Conservation (phyloP, 257 asterid species). For the Fraxinus excelsior region DNA sequence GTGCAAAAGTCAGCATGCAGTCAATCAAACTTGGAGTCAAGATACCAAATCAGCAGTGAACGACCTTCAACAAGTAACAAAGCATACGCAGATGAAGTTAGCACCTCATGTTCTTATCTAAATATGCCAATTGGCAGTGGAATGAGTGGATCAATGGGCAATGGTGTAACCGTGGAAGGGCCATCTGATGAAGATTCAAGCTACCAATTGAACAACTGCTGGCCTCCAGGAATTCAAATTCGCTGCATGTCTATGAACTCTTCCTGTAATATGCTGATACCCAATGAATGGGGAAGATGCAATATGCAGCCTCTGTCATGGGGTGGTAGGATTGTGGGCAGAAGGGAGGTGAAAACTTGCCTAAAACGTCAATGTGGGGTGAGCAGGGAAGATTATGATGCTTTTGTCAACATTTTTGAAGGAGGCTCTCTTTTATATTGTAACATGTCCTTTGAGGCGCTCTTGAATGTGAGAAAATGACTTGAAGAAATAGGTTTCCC, state of each 20-base stretch:
- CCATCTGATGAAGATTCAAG: slow-evolving; percentile 90
- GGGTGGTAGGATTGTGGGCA: slow-evolving; percentile 94
- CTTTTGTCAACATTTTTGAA: slow-evolving; percentile 78
- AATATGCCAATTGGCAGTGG: slow-evolving; percentile 50
- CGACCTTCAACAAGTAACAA: slow-evolving; percentile 51
- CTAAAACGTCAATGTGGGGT: slow-evolving; percentile 66
- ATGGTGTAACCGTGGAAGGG: slow-evolving; percentile 71
- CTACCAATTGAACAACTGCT: slow-evolving; percentile 69
- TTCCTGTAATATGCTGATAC: slow-evolving; percentile 56
- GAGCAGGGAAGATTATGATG: slow-evolving; percentile 83
- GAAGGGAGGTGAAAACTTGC: slow-evolving; percentile 74
- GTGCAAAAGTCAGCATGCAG: slow-evolving; percentile 38
- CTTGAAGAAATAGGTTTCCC: slow-evolving; percentile 98
- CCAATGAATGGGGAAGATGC: slow-evolving; percentile 86
- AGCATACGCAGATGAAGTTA: slow-evolving; percentile 44
- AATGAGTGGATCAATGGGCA: slow-evolving; percentile 50
- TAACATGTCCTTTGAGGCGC: slow-evolving; percentile 95
- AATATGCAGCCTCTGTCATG: slow-evolving; percentile 73
- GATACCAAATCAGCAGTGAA: slow-evolving; percentile 45
- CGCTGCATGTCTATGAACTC: slow-evolving; percentile 59
- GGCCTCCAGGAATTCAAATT: slow-evolving; percentile 78
- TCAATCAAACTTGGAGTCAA: slow-evolving; percentile 51
- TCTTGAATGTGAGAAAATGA: slow-evolving; percentile 81
- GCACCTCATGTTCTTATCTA: slow-evolving; percentile 61
- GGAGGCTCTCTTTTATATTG: slow-evolving; percentile 89